Evolutionary conservation across 169 alveolate genomes (phyloP).

Genomic region (Besnoitia besnoiti): DNA sequence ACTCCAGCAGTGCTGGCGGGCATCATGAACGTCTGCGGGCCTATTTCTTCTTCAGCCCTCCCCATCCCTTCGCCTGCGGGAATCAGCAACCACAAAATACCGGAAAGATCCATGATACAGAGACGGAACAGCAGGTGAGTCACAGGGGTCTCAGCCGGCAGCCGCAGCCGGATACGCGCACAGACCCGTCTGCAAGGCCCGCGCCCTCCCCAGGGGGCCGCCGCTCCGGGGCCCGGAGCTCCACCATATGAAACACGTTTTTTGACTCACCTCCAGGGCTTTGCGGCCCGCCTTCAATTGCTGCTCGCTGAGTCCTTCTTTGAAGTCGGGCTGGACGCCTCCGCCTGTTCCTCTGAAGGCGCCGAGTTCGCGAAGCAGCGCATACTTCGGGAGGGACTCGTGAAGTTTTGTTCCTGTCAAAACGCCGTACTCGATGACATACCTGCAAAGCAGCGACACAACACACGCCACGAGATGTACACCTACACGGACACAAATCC

Average conservation of each 20-base stretch:
- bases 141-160: too few species aligned
- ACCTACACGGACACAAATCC: background rate
- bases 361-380: slow-evolving; percentile 54
- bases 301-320: slow-evolving; percentile 42
- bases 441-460: slow-evolving; percentile 40
- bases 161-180: too few species aligned
- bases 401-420: slow-evolving; percentile 66
- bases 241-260: too few species aligned
- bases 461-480: background rate
- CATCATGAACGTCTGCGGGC: background rate
- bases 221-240: too few species aligned
- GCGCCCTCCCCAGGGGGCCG: too few species aligned
- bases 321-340: slow-evolving; percentile 63
- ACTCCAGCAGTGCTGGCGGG: background rate
- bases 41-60: slow-evolving; percentile 21
- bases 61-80: slow-evolving; percentile 13
- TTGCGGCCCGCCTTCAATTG: background rate
- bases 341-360: slow-evolving; percentile 70
- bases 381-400: slow-evolving; percentile 63
- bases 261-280: slow-evolving; percentile 18
- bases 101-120: too few species aligned
- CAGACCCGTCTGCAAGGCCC: too few species aligned
- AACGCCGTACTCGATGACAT: slow-evolving; percentile 67
- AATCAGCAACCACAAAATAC: background rate
- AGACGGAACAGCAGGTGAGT: too few species aligned